Percentiles rank a stretch among this genome's conserved stretches.
Conservation (phyloP, 768 basidiomycete genomes). For the Crassisporium funariophilum region DNA sequence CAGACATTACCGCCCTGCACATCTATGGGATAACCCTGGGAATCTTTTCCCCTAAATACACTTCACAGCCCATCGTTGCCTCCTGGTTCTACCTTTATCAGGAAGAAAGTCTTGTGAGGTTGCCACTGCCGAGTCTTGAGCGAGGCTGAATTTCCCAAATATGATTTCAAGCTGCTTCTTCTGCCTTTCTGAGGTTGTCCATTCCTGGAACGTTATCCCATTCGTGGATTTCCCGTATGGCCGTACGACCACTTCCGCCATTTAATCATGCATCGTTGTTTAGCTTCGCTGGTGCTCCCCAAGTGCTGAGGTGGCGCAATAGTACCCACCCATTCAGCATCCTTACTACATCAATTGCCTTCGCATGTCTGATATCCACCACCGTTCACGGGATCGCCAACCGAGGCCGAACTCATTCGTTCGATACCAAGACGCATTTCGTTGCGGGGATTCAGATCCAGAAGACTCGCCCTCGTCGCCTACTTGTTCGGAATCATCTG, state of each 20-base stretch:
- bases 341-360: not conserved
- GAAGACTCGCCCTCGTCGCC: constrained; percentile 37
- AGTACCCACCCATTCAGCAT: constrained; percentile 1
- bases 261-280: constrained; percentile 12
- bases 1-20: constrained; percentile 1
- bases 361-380: constrained; percentile 5
- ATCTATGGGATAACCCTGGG: constrained; percentile 34
- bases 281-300: constrained; percentile 7
- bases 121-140: constrained; percentile 33
- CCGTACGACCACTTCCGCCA: constrained; percentile 15
- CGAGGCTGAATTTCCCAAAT: constrained; percentile 34
- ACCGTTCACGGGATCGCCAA: not conserved
- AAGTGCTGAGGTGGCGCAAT: constrained; percentile 10
- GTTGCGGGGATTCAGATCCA: constrained; percentile 1
- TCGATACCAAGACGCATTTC: constrained; percentile 5
- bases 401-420: constrained; percentile 10
- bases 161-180: constrained; percentile 28
- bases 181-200: constrained; percentile 30
- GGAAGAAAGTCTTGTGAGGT: constrained; percentile 34
- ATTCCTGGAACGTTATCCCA: constrained; percentile 26
- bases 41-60: constrained; percentile 29
- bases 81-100: constrained; percentile 33
- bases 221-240: constrained; percentile 18
- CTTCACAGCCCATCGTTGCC: constrained; percentile 17
- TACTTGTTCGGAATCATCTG: constrained; percentile 50